A percentile compares a stretch with the other conserved stretches of the same genome.
phyloP scores from a whole-genome alignment of 306 rosid genomes.

The Sicyos baderoa region DNA sequence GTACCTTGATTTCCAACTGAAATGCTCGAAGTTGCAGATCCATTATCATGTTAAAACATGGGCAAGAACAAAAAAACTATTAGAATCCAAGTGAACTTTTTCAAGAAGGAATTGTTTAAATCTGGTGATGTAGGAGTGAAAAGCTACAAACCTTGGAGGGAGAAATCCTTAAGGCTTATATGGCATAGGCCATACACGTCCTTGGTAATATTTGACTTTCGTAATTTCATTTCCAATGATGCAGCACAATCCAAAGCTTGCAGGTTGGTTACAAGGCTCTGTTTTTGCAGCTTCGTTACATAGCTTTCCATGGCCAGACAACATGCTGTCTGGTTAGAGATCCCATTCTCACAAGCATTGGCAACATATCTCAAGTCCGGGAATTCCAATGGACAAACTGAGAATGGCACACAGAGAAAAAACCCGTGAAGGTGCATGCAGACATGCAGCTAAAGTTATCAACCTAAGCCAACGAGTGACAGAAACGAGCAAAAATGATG shows the following conservation, averaged over 20 bases:
- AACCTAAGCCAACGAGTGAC: too few species aligned
- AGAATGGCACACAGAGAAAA: slow-evolving; percentile 19
- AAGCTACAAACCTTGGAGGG: slow-evolving; percentile 65
- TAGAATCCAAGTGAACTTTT: slow-evolving; percentile 25
- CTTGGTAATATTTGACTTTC: slow-evolving; percentile 46
- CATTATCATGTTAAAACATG: slow-evolving; percentile 28
- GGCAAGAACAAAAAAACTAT: slow-evolving; percentile 21
- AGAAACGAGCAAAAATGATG: neutral
- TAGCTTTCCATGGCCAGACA: slow-evolving; percentile 78
- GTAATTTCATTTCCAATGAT: slow-evolving; percentile 63
- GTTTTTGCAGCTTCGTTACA: slow-evolving; percentile 87
- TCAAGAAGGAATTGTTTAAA: neutral
- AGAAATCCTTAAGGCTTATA: slow-evolving; percentile 83
- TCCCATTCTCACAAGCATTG: slow-evolving; percentile 53
- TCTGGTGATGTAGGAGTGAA: neutral
- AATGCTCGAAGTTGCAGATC: slow-evolving; percentile 27
- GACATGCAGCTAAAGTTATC: slow-evolving; percentile 15
- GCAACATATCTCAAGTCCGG: slow-evolving; percentile 58
- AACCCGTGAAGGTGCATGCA: neutral
- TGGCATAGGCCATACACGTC: slow-evolving; percentile 77
- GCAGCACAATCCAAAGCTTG: slow-evolving; percentile 95
- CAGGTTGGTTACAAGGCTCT: slow-evolving; percentile 84
- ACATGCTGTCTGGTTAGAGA: slow-evolving; percentile 60
- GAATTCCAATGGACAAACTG: slow-evolving; percentile 83
- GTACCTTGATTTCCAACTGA: slow-evolving; percentile 94